Evolutionary conservation across 371 early-diverging fungal species (phyloP).

Genomic region (Circinella minor): DNA sequence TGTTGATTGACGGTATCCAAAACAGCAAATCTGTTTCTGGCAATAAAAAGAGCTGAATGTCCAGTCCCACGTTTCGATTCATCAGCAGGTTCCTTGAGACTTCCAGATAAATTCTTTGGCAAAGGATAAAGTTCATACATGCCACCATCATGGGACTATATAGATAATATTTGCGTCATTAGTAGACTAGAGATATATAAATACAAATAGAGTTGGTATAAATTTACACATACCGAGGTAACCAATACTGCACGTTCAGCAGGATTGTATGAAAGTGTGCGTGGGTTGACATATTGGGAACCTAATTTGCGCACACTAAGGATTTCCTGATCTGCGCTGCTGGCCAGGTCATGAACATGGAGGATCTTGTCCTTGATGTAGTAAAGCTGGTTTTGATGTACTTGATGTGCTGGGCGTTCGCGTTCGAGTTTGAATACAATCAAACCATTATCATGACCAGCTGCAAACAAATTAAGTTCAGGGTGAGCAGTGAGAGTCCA

Average conservation of each 20-base stretch:
- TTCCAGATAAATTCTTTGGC: conserved; percentile 76
- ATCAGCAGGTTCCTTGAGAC: conserved; percentile 63
- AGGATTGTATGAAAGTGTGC: conserved; percentile 91
- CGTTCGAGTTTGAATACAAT: conserved; percentile 97
- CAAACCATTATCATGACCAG: conserved; percentile 97
- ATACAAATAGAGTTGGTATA: not conserved
- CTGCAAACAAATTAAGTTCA: conserved; percentile 94
- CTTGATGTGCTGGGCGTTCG: conserved; percentile 90
- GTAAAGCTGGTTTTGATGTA: conserved; percentile 80
- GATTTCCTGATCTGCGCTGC: conserved; percentile 76
- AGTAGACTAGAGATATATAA: no score
- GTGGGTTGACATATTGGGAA: conserved; percentile 72
- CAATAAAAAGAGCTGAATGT: conserved; percentile 88
- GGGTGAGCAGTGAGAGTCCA: conserved; percentile 98
- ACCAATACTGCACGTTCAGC: conserved; percentile 89
- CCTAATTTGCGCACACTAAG: conserved; percentile 73
- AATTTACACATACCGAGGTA: conserved; percentile 60
- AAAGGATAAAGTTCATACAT: conserved; percentile 85
- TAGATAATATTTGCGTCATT: no score
- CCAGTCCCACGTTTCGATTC: conserved; percentile 81
- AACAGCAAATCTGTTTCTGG: conserved; percentile 95
- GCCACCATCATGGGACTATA: conserved; percentile 82
- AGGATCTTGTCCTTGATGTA: conserved; percentile 87
- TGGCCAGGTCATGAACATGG: conserved; percentile 80
- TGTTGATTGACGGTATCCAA: conserved; percentile 81